Evolutionary conservation across 2,329 filamentous ascomycete species (phyloP).

Genomic region (Colletotrichum sp.): DNA sequence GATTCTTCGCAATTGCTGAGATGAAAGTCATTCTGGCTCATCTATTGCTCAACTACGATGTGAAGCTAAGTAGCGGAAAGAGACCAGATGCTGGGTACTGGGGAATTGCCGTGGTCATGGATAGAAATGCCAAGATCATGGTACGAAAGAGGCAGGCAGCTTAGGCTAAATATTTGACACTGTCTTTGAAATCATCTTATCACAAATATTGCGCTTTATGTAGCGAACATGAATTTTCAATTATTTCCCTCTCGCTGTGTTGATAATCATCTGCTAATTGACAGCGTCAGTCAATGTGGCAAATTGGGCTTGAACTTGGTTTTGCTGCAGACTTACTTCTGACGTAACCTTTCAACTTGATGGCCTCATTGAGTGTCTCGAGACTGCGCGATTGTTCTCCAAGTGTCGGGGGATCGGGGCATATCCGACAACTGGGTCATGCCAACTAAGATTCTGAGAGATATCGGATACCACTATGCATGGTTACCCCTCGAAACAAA

Average conservation of each 20-base stretch:
- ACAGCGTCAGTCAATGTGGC: neutral
- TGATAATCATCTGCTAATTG: neutral
- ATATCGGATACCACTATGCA: neutral
- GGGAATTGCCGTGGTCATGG: neutral
- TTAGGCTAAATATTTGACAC: neutral
- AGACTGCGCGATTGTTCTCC: neutral
- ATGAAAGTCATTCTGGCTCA: slow-evolving; percentile 38
- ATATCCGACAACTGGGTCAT: neutral
- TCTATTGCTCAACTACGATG: slow-evolving; percentile 33
- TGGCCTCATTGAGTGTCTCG: neutral
- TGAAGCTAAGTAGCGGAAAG: neutral
- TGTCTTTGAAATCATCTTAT: neutral
- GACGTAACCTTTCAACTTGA: neutral
- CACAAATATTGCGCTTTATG: neutral
- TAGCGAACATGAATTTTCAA: neutral
- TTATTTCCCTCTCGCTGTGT: accelerated
- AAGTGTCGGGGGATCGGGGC: neutral
- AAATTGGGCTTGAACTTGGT: neutral
- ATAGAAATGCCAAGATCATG: neutral
- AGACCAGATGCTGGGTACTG: neutral
- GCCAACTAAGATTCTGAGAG: neutral
- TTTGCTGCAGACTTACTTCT: neutral
- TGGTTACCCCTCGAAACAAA: neutral
- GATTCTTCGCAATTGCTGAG: slow-evolving; percentile 46
- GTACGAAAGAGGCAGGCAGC: neutral